Percentiles rank a stretch among this genome's conserved stretches.
These are phyloP conservation scores for Arabidopsis lyrata DNA, from an alignment of 441 rosid genomes.

Conservation along the genomic window DNA sequence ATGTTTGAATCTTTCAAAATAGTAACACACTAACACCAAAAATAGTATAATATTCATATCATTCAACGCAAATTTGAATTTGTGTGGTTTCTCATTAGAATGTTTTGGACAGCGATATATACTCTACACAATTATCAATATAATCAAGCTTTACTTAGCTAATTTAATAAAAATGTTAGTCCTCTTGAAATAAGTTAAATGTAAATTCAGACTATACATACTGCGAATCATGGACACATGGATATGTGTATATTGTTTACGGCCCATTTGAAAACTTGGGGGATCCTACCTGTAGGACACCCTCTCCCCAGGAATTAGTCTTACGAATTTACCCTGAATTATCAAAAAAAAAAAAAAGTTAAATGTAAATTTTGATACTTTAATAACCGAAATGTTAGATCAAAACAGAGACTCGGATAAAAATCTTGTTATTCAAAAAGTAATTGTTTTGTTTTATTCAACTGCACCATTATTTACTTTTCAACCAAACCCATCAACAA, in stretches of 20 bases:
- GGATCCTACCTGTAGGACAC: no score
- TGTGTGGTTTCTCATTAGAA: slow-evolving; percentile 25
- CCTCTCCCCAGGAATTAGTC: no score
- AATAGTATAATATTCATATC: slow-evolving; percentile 3
- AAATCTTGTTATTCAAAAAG: slow-evolving; percentile 9
- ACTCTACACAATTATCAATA: slow-evolving; percentile 20
- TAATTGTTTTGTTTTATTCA: slow-evolving; percentile 11
- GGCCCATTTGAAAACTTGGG: no score
- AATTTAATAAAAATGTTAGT: not conserved
- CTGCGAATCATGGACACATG: no score
- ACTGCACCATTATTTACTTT: slow-evolving; percentile 34
- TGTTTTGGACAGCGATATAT: slow-evolving; percentile 35
- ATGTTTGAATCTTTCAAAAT: slow-evolving; percentile 8
- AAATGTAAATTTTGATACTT: not conserved
- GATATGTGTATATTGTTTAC: no score
- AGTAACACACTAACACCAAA: not conserved
- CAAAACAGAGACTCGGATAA: not conserved
- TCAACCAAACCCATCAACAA: slow-evolving; percentile 43
- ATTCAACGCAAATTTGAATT: slow-evolving; percentile 29
- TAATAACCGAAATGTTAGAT: slow-evolving; percentile 1
- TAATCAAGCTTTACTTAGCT: not conserved
- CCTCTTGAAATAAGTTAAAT: not conserved
- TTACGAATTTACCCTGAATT: no score
- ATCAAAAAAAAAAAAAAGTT: no score
- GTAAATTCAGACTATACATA: no score